phyloP scores from a whole-genome alignment of 441 rosid genomes.

The Eutrema salsugineum region DNA sequence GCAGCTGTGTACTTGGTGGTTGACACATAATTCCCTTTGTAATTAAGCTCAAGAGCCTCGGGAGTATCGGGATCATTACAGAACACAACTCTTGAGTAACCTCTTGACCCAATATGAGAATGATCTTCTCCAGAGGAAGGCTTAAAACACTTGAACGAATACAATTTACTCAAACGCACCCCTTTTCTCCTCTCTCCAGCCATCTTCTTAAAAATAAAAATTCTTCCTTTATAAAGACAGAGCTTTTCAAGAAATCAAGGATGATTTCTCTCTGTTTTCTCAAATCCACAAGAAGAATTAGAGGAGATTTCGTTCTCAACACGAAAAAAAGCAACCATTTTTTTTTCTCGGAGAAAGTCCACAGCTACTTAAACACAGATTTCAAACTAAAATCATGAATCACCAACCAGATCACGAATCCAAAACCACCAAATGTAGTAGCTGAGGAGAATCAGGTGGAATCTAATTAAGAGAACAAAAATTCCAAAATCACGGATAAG shows the following conservation, averaged over 20 bases:
- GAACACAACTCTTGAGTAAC: conserved; percentile 79
- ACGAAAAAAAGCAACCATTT: not conserved
- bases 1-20: conserved; percentile 84
- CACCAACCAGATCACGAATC: conserved; percentile 13
- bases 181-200: conserved; percentile 34
- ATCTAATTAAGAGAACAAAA: not conserved
- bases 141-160: conserved; percentile 52
- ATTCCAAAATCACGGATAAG: conserved; percentile 1
- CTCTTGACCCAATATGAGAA: conserved; percentile 56
- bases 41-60: conserved; percentile 52
- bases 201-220: conserved; percentile 23
- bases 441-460: not conserved
- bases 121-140: conserved; percentile 41
- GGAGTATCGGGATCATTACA: conserved; percentile 83
- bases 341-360: not conserved
- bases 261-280: conserved; percentile 14
- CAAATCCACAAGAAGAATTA: not conserved
- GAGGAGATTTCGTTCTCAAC: not conserved
- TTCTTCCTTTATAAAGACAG: not conserved
- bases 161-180: conserved; percentile 46
- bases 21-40: conserved; percentile 72
- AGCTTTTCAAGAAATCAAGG: not conserved
- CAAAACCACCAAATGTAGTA: not conserved
- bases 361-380: not conserved
- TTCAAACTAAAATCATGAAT: not conserved